Base-by-base conservation (phyloP, 1,284 basidiomycete genomes). In the Phellopilus nigrolimitatus region DNA sequence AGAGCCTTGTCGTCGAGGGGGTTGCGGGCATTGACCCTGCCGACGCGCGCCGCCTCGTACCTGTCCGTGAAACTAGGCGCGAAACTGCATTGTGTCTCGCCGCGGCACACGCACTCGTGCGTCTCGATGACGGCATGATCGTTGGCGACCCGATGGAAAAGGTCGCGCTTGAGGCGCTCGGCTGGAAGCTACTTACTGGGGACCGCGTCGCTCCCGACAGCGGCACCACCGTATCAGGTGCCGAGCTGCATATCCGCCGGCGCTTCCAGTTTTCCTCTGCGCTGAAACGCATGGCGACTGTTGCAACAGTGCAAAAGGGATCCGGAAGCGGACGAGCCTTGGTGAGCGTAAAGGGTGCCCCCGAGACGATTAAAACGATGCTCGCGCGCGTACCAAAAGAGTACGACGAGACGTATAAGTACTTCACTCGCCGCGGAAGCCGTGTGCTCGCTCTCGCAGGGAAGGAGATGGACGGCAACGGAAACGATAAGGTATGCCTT, bases 71-170 rank as follows among this genome's bases (percentile, higher is more conserved):
- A 47, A 81, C 86, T 6, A 72, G 78, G 1, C 76, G 80, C 43
- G 84, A 93, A 57, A 97, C 95, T 0, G 91, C 84, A 2, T 73
- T 91, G 0, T 91, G 92, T 51, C 81, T 99, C 10, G 95, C 95
- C 38, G 85, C 92, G 5, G 95, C 97, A 0, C 97, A 99, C 64
- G 95, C 97, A 0, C 75, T 99, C 3, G 95, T 99, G 17, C 78
- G 91, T 47, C 78, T 99, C 33, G 90, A 92, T 59, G 94, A 97
- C 62, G 95, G 93, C 3, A 86, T 84, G 1, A 75, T 97, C 31
- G 95, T 99, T 30, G 97, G 95, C 12, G 97, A 99, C 66, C 95
- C 97, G 0, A 99, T 99, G 95, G 95, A 99, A 69, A 95, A 95
- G 72, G 95, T 91, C 0, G 95, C 95, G 0, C 72, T 99, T 13